phyloP scores from a whole-genome alignment of 2,329 filamentous ascomycete genomes.

The Scopulariopsis brevicaulis region DNA sequence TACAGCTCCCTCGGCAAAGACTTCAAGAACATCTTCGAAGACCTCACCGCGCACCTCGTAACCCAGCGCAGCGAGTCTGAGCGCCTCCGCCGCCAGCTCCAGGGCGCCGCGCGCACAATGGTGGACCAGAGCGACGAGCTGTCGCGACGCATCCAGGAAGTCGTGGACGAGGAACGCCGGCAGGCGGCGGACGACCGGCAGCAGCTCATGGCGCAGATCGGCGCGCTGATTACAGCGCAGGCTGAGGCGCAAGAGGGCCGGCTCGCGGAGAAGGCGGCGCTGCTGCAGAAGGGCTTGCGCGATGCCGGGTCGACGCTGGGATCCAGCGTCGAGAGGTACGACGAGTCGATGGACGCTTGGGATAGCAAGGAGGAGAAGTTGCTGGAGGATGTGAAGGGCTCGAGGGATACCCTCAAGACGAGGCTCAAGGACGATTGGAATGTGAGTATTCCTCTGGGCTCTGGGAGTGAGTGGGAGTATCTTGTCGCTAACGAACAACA shows the following conservation, averaged over 20 bases:
- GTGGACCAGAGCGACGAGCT: conserved; percentile 57
- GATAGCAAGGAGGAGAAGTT: conserved; percentile 55
- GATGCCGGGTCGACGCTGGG: conserved; percentile 55
- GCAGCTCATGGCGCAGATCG: conserved; percentile 64
- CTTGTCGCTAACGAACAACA: conserved; percentile 20
- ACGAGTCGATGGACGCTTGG: conserved; percentile 65
- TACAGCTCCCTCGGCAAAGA: conserved; percentile 77
- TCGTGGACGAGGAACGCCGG: conserved; percentile 65
- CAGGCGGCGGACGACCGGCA: conserved; percentile 64
- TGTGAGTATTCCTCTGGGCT: conserved; percentile 32
- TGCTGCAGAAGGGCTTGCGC: conserved; percentile 35
- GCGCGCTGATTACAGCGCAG: conserved; percentile 62
- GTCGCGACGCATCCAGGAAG: conserved; percentile 54
- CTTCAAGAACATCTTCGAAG: conserved; percentile 77
- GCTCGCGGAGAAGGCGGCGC: conserved; percentile 49
- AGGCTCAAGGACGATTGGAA: conserved; percentile 83
- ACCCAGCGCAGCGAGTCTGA: conserved; percentile 49
- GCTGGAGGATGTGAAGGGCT: conserved; percentile 58
- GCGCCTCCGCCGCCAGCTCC: conserved; percentile 58
- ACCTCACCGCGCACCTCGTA: conserved; percentile 53
- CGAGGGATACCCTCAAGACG: conserved; percentile 66
- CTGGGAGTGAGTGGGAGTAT: conserved; percentile 30
- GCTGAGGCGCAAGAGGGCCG: conserved; percentile 64
- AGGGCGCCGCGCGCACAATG: conserved; percentile 56
- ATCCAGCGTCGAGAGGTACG: conserved; percentile 53